A percentile compares a stretch with the other conserved stretches of the same genome.
These are phyloP conservation scores for Chaetomium strumarium DNA, from an alignment of 2,329 filamentous ascomycete genomes.

Conservation along the genomic window DNA sequence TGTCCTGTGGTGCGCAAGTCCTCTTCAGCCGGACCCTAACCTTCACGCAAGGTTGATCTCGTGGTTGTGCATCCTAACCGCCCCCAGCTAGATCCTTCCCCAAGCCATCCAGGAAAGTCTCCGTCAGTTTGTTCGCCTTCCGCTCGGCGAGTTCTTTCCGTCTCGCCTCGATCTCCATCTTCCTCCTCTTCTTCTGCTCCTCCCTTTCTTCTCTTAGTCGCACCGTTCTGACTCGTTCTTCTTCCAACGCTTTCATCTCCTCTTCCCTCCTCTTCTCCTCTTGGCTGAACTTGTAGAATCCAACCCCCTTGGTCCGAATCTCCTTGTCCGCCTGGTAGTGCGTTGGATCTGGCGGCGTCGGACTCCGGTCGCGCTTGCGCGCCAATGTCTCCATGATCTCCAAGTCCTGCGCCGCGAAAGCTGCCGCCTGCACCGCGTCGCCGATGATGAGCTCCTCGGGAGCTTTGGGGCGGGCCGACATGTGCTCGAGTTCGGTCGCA, in stretches of 20 bases:
- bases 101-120: constrained; percentile 63
- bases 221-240: constrained; percentile 64
- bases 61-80: too few species aligned
- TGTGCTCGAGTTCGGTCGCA: constrained; percentile 58
- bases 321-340: constrained; percentile 86
- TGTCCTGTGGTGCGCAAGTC: too few species aligned
- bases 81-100: constrained; percentile 20
- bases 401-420: constrained; percentile 70
- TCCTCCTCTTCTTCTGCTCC: constrained; percentile 52
- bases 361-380: constrained; percentile 67
- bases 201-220: constrained; percentile 50
- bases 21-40: too few species aligned
- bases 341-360: constrained; percentile 70
- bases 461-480: constrained; percentile 60
- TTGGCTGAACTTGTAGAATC: constrained; percentile 83
- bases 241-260: constrained; percentile 72
- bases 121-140: constrained; percentile 62
- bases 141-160: constrained; percentile 55
- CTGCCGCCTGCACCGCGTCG: constrained; percentile 74
- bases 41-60: too few species aligned
- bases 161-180: constrained; percentile 58
- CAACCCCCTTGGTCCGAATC: constrained; percentile 80
- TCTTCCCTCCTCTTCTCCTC: constrained; percentile 58
- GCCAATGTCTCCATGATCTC: constrained; percentile 74
- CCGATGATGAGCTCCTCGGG: constrained; percentile 75